phyloP scores from a whole-genome alignment of 176 grass and related monocot genomes.

The Oryza glumipatula region DNA sequence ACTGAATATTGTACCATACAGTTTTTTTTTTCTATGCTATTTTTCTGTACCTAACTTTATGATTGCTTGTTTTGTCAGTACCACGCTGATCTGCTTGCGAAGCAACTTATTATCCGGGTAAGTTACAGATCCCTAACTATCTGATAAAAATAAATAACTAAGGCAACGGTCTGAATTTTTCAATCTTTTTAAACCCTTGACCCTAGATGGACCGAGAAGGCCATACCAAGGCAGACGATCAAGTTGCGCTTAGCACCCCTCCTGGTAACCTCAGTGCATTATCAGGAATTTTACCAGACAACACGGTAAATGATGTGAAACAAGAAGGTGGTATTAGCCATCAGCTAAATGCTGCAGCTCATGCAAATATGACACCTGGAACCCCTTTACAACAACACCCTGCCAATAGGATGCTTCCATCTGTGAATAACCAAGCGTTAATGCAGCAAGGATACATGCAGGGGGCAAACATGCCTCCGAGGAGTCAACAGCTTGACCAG shows the following conservation, averaged over 20 bases:
- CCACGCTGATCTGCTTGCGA: constrained; percentile 73
- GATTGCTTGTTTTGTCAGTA: constrained; percentile 60
- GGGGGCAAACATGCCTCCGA: constrained; percentile 61
- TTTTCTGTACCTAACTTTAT: constrained; percentile 43
- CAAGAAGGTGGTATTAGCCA: constrained; percentile 75
- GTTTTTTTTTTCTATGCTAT: not conserved
- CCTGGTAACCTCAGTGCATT: constrained; percentile 47
- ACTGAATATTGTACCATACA: constrained; percentile 19
- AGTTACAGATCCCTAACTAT: constrained; percentile 38
- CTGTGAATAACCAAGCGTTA: constrained; percentile 63
- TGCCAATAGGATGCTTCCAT: constrained; percentile 63
- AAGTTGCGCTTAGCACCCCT: constrained; percentile 54
- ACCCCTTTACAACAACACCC: constrained; percentile 62
- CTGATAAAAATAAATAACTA: constrained; percentile 16
- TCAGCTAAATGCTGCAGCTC: constrained; percentile 58
- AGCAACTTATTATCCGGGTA: constrained; percentile 68
- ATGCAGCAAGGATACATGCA: constrained; percentile 73
- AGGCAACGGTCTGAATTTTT: constrained; percentile 41
- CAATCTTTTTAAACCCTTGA: constrained; percentile 41
- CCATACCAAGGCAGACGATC: constrained; percentile 68
- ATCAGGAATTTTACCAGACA: constrained; percentile 61
- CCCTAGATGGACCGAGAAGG: constrained; percentile 82
- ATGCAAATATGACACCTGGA: constrained; percentile 60
- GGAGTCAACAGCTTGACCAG: constrained; percentile 76
- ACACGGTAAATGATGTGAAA: constrained; percentile 60